phyloP scores from a whole-genome alignment of 2,329 filamentous ascomycete species.

The Pyrenochaeta sp. region DNA sequence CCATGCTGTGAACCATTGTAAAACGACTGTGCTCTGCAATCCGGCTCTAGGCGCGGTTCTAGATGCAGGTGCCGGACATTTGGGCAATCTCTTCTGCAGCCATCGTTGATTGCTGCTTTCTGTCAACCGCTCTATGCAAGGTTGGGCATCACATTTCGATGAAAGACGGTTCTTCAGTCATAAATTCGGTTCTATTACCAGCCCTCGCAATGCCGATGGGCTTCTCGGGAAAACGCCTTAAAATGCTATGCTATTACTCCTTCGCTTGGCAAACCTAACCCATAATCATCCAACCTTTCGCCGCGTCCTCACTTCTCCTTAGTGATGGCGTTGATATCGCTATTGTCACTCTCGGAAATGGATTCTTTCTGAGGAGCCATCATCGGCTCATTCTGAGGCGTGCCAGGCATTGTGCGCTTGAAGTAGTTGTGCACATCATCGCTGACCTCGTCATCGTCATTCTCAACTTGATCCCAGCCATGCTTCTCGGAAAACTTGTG shows the following conservation, averaged over 20 bases:
- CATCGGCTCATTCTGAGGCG: conserved; percentile 18
- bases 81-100: not conserved
- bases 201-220: too few species aligned
- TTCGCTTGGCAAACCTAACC: too few species aligned
- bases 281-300: not conserved
- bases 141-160: too few species aligned
- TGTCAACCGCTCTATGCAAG: too few species aligned
- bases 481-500: conserved; percentile 51
- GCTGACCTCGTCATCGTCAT: conserved; percentile 40
- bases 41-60: conserved; percentile 2
- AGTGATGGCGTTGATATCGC: conserved; percentile 17
- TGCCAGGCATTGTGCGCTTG: conserved; percentile 30
- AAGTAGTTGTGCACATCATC: conserved; percentile 47
- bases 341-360: conserved; percentile 10
- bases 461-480: conserved; percentile 33
- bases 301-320: conserved; percentile 9
- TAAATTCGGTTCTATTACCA: too few species aligned
- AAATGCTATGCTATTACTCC: too few species aligned
- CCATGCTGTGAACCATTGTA: conserved; percentile 16
- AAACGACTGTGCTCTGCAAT: conserved; percentile 13
- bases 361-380: conserved; percentile 28
- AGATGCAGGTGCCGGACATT: not conserved
- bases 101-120: too few species aligned
- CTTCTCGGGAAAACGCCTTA: too few species aligned
- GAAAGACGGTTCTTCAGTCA: too few species aligned